Base-by-base conservation (phyloP, 2,329 filamentous ascomycete genomes). In the Talaromyces sp. region DNA sequence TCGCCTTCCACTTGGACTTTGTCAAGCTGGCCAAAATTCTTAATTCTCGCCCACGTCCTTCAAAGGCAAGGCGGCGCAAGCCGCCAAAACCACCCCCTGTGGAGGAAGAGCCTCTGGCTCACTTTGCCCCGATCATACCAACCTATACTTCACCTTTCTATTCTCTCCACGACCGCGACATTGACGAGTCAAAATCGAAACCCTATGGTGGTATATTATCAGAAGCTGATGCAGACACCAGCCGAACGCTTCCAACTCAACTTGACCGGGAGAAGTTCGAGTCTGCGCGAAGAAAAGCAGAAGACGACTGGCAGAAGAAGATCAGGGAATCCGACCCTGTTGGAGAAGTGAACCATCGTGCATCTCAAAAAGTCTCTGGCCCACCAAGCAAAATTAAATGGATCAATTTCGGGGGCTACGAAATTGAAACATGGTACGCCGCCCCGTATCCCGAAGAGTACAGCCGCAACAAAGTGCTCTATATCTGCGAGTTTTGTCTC, bases 341-440 rank as follows among this genome's bases (percentile, higher is more conserved):
- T 63, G 78, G 81, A n/a, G 86, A 87, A 52, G 80, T 83, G 17
- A 84, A 85, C 15, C 77, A 82, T 25, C 88, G 86, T 69, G 88
- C 86, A 70, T 80, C 85, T 19, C 87, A 88, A 67, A 96, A 96
- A 71, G 81, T 88, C 3, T 86, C 87, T n/a, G 91, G 91, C 0
- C 91, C 92, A 30, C 91, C 92, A 4, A 98, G 93, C 74, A 95
- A 97, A 77, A 98, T 99, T 73, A 96, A 98, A 75, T 97, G 93
- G 77, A 96, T 99, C 78, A 95, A 96, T 70, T 98, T 99, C 77
- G 95, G 95, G 53, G 92, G 92, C 57, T 96, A 90, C 83, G 95
- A 99, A 75, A 99, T 99, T 68, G 95, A 99, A 73, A 99, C 95
- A 3, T 98, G 95, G 93, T 97, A 99, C 77, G 93, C 95, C 32